Conservation (phyloP, 2,329 filamentous ascomycete genomes). For the Sarocladium strictum region DNA sequence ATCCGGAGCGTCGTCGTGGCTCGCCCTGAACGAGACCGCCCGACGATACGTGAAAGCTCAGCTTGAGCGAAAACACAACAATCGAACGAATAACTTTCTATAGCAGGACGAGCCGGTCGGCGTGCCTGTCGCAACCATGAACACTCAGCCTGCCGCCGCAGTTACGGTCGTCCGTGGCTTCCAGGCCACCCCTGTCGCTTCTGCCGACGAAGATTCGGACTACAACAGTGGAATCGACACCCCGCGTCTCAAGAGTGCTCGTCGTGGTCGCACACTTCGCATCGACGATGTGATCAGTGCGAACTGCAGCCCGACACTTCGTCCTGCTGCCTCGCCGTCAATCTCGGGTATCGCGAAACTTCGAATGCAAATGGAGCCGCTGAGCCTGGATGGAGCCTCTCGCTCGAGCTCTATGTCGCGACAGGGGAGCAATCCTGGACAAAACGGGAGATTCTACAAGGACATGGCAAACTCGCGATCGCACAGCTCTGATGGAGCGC, state of each 20-base stretch:
- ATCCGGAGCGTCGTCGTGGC: slow-evolving; percentile 55
- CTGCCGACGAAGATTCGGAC: slow-evolving; percentile 55
- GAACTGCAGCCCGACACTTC: slow-evolving; percentile 57
- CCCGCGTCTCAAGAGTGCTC: slow-evolving; percentile 28
- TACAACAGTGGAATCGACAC: slow-evolving; percentile 30
- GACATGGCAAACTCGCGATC: slow-evolving; percentile 40
- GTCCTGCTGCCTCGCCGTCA: slow-evolving; percentile 42
- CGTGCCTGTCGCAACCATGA: slow-evolving; percentile 1
- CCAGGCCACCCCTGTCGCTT: slow-evolving; percentile 45
- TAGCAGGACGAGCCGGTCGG: background rate
- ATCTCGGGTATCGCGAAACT: slow-evolving; percentile 75
- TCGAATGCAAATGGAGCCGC: slow-evolving; percentile 72
- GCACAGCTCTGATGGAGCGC: slow-evolving; percentile 49
- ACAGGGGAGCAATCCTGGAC: slow-evolving; percentile 35
- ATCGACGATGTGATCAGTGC: slow-evolving; percentile 55
- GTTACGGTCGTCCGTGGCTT: slow-evolving; percentile 48
- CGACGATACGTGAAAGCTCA: slow-evolving; percentile 5
- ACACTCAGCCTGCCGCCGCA: background rate
- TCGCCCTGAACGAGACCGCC: slow-evolving; percentile 29
- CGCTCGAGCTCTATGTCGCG: slow-evolving; percentile 51
- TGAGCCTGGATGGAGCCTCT: slow-evolving; percentile 58
- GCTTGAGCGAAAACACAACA: background rate
- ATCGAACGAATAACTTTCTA: background rate
- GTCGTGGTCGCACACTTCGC: slow-evolving; percentile 30
- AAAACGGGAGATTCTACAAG: background rate